phyloP scores from a whole-genome alignment of 2,329 filamentous ascomycete species.

The Diaporthe citri region DNA sequence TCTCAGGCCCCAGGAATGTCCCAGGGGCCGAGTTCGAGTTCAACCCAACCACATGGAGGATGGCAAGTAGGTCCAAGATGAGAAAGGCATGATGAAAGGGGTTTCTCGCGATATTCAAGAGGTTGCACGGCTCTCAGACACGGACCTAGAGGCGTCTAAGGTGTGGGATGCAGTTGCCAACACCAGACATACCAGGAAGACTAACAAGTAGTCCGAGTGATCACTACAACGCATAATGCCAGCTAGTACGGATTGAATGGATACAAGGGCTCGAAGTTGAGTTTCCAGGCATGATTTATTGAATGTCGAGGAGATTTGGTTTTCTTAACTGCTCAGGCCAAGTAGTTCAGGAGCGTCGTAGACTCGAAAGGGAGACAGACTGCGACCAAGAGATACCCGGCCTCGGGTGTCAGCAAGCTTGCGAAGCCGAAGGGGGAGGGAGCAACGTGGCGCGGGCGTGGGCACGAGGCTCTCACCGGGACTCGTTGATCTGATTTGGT shows the following conservation, averaged over 20 bases:
- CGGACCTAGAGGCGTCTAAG: background rate
- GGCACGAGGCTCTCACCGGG: constrained; percentile 31
- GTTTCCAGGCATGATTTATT: background rate
- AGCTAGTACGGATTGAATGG: background rate
- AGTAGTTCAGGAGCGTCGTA: background rate
- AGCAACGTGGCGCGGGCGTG: constrained; percentile 5
- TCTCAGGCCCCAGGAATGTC: too few species aligned
- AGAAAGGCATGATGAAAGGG: background rate
- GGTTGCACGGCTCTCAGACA: background rate
- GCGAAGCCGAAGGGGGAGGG: background rate
- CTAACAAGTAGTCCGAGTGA: background rate
- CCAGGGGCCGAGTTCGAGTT: background rate
- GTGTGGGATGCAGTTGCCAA: background rate
- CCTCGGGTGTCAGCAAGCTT: background rate
- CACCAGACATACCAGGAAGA: background rate
- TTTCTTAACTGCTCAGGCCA: background rate
- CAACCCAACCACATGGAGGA: too few species aligned
- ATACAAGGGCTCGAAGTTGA: background rate
- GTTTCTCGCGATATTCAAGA: background rate
- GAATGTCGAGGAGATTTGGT: background rate
- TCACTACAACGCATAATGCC: background rate
- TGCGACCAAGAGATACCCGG: background rate
- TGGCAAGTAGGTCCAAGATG: too few species aligned
- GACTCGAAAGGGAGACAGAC: background rate
- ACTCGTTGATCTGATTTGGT: constrained; percentile 7